phyloP scores from a whole-genome alignment of 2,329 filamentous ascomycete species.

The Calonectria multiphialidica region DNA sequence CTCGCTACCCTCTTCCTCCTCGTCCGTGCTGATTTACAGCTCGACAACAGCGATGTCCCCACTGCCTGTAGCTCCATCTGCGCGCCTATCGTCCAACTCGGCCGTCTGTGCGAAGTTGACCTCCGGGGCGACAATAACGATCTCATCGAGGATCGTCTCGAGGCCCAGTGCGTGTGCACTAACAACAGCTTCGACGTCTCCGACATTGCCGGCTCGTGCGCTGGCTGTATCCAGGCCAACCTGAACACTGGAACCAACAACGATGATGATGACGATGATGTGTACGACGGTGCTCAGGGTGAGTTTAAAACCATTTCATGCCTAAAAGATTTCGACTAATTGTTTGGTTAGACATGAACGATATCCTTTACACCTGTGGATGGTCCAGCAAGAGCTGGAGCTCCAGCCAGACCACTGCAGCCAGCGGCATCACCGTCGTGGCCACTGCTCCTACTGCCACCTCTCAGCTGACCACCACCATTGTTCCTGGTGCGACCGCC shows the following conservation, averaged over 20 bases:
- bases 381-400: conserved; percentile 44
- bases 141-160: conserved; percentile 51
- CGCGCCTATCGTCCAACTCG: conserved; percentile 50
- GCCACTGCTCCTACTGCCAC: conserved; percentile 48
- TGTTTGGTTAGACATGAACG: conserved; percentile 46
- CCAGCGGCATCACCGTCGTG: conserved; percentile 46
- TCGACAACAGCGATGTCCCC: conserved; percentile 51
- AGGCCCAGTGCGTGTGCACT: conserved; percentile 55
- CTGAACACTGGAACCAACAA: conserved; percentile 30
- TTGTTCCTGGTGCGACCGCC: conserved; percentile 36
- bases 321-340: background rate
- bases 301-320: background rate
- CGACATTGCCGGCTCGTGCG: conserved; percentile 50
- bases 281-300: conserved; percentile 40
- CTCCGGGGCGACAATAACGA: conserved; percentile 43
- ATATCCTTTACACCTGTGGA: conserved; percentile 50
- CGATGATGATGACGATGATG: conserved; percentile 36
- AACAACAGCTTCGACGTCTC: conserved; percentile 56
- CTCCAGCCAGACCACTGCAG: conserved; percentile 30
- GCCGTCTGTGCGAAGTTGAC: conserved; percentile 51
- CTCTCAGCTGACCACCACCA: conserved; percentile 53
- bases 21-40: conserved; percentile 48
- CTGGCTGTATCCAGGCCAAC: conserved; percentile 48
- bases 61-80: conserved; percentile 51
- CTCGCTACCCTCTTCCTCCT: conserved; percentile 44